Evolutionary conservation across 2,329 filamentous ascomycete species (phyloP).

Genomic region (Neofusicoccum sp.): DNA sequence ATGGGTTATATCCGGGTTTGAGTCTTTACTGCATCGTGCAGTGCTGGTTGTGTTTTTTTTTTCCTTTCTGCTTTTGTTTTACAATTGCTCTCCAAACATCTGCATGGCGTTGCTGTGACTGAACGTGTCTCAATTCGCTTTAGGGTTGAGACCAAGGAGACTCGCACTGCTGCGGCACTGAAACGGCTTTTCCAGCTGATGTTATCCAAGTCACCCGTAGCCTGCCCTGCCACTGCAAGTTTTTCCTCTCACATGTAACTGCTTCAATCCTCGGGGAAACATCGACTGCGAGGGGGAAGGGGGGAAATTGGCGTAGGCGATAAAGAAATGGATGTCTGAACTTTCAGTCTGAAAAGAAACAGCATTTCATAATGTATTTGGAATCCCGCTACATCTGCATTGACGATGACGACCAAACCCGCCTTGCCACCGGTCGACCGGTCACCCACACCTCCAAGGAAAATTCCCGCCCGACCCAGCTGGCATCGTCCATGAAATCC

Average conservation of each 20-base stretch:
- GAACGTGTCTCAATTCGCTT: conserved; percentile 13
- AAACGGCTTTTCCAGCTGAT: conserved; percentile 13
- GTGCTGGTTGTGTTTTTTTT: background rate
- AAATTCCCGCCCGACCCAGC: too few species aligned
- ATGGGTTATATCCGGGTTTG: conserved; percentile 18
- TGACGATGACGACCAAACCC: background rate
- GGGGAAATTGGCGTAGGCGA: conserved; percentile 9
- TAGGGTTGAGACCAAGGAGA: conserved; percentile 4
- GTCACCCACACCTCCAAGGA: too few species aligned
- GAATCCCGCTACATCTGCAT: background rate
- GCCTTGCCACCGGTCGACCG: too few species aligned
- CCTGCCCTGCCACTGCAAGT: background rate
- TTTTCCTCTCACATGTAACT: conserved; percentile 5
- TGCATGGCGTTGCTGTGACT: conserved; percentile 17
- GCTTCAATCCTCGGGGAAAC: background rate
- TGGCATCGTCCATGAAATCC: too few species aligned
- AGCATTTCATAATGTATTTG: conserved; percentile 12
- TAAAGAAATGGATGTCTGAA: conserved; percentile 12
- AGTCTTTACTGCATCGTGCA: conserved; percentile 10
- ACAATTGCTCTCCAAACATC: conserved; percentile 12
- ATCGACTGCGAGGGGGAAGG: background rate
- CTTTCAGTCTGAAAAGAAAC: background rate
- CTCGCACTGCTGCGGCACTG: conserved; percentile 11
- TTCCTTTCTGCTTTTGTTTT: background rate
- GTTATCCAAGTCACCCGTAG: background rate